These are phyloP conservation scores for Salix exigua DNA, from an alignment of 345 rosid species.

Conservation along the genomic window DNA sequence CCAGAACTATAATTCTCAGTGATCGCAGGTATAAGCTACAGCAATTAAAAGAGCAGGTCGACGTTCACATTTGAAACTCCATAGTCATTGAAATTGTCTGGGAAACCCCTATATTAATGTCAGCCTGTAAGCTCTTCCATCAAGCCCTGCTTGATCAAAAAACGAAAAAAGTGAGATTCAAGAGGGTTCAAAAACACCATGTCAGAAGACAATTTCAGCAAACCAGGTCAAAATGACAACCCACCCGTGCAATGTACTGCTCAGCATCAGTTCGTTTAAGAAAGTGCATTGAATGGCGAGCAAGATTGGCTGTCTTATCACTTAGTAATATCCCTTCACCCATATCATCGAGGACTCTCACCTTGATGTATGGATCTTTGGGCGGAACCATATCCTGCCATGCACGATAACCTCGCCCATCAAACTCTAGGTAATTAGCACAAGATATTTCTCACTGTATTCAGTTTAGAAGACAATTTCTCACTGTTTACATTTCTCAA, in stretches of 20 bases:
- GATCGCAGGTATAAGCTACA: too few relatives aligned
- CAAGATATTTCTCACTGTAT: not conserved
- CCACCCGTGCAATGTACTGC: slow-evolving; percentile 74
- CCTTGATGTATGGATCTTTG: slow-evolving; percentile 90
- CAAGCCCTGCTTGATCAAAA: slow-evolving; percentile 57
- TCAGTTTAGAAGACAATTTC: not conserved
- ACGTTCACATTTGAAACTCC: too few relatives aligned
- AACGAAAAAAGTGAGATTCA: not conserved
- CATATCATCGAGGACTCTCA: slow-evolving; percentile 74
- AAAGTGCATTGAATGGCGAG: slow-evolving; percentile 91
- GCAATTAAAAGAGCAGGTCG: too few relatives aligned
- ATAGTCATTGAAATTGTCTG: too few relatives aligned
- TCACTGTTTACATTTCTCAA: not conserved
- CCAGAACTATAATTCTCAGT: too few relatives aligned
- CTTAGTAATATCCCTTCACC: slow-evolving; percentile 70
- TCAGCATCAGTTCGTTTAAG: slow-evolving; percentile 87
- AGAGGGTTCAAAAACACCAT: not conserved
- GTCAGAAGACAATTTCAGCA: not conserved
- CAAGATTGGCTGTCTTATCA: slow-evolving; percentile 66
- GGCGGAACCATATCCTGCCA: slow-evolving; percentile 93
- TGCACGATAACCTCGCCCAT: not conserved
- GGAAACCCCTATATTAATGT: not conserved
- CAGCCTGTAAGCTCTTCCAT: slow-evolving; percentile 81
- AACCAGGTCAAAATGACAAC: slow-evolving; percentile 10
- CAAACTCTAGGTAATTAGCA: not conserved